Conservation (phyloP, 106 monocot genomes). For the Cymbidium sinense region DNA sequence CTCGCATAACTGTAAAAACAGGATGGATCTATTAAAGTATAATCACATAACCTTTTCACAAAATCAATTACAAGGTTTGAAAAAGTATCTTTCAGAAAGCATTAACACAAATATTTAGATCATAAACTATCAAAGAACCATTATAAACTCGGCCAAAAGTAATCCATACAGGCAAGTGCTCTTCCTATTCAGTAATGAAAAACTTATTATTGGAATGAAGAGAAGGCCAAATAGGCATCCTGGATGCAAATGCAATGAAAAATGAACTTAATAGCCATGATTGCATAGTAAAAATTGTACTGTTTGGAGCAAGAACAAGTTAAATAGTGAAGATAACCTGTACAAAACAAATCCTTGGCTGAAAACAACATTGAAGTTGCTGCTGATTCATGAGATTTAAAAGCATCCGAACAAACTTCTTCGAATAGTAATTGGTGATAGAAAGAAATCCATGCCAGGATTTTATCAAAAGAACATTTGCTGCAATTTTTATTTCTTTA, state of each 20-base stretch:
- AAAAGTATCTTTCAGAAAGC: neutral
- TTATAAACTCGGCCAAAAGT: neutral
- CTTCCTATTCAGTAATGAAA: neutral
- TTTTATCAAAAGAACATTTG: neutral
- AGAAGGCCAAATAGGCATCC: neutral
- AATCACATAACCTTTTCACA: neutral
- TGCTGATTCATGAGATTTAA: neutral
- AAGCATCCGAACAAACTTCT: neutral
- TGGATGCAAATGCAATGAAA: neutral
- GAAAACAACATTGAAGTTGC: neutral
- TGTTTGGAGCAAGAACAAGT: neutral
- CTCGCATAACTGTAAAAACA: constrained; percentile 44
- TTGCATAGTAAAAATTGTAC: neutral
- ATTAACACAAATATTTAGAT: constrained; percentile 2
- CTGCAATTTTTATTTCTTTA: neutral
- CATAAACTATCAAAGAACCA: neutral
- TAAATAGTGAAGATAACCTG: no score
- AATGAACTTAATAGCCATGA: neutral
- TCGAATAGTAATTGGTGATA: neutral
- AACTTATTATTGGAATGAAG: neutral
- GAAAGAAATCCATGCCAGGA: neutral
- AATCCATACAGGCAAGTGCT: neutral
- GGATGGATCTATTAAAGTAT: neutral
- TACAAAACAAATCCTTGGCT: neutral
- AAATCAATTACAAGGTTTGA: neutral